Percentiles rank a stretch among this genome's conserved stretches.
These are phyloP conservation scores for Huntiella savannae DNA, from an alignment of 2,329 filamentous ascomycete genomes.

Conservation along the genomic window DNA sequence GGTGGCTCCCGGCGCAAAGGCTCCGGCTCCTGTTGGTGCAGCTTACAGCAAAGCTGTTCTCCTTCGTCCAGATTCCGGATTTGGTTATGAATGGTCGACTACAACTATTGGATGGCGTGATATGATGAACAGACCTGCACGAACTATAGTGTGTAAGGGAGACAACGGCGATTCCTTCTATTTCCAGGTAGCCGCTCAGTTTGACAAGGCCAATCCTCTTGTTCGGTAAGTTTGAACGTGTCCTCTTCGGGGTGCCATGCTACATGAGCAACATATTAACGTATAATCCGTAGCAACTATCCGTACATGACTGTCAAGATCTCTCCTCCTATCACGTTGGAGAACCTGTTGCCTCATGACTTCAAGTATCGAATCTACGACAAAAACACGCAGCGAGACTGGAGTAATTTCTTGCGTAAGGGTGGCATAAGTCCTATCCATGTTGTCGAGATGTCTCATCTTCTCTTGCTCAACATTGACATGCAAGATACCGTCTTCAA, in stretches of 20 bases:
- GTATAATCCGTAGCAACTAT: conserved; percentile 40
- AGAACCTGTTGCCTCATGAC: conserved; percentile 88
- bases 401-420: conserved; percentile 94
- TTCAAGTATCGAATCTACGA: conserved; percentile 99
- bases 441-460: conserved; percentile 85
- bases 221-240: conserved; percentile 34
- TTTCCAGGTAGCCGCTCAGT: conserved; percentile 83
- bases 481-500: conserved; percentile 94
- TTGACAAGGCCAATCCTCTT: conserved; percentile 65
- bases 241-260: neutral
- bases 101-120: conserved; percentile 89
- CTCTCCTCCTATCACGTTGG: conserved; percentile 79
- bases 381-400: conserved; percentile 95
- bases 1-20: conserved; percentile 75
- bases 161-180: conserved; percentile 84
- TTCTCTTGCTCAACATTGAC: conserved; percentile 80
- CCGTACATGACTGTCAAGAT: conserved; percentile 89
- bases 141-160: conserved; percentile 73
- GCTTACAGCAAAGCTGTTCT: conserved; percentile 78
- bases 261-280: neutral
- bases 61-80: conserved; percentile 81
- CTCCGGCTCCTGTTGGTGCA: conserved; percentile 80
- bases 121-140: conserved; percentile 62
- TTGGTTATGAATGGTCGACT: conserved; percentile 87
- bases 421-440: conserved; percentile 94